A percentile compares a stretch with the other conserved stretches of the same genome.
Conservation (phyloP, 768 basidiomycete species). For the Agaricus bisporus region DNA sequence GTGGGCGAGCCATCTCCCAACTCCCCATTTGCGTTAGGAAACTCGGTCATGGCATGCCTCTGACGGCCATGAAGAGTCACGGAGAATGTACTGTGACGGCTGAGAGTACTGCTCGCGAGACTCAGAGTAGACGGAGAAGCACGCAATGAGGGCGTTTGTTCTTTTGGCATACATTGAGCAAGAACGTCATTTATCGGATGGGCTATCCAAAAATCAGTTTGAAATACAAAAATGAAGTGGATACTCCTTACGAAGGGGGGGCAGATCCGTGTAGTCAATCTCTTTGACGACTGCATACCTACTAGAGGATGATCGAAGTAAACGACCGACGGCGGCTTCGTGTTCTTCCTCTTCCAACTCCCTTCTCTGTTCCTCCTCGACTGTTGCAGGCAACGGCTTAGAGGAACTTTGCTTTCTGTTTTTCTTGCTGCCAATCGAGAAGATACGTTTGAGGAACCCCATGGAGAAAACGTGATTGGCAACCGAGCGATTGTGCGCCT, state of each 20-base stretch:
- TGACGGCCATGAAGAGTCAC: conserved; percentile 67
- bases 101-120: conserved; percentile 43
- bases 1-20: conserved; percentile 20
- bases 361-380: conserved; percentile 7
- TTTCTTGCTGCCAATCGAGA: conserved; percentile 64
- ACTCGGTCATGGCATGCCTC: conserved; percentile 48
- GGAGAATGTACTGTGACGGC: conserved; percentile 56
- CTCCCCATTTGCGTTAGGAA: conserved; percentile 53
- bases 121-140: conserved; percentile 48
- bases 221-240: neutral
- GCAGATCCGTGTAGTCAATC: conserved; percentile 49
- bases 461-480: conserved; percentile 26
- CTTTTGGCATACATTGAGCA: conserved; percentile 2
- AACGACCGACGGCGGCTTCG: conserved; percentile 39
- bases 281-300: conserved; percentile 54
- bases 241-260: conserved; percentile 60
- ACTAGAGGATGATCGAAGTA: conserved; percentile 70
- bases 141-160: conserved; percentile 24
- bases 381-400: conserved; percentile 18
- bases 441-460: conserved; percentile 66
- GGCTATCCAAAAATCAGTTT: conserved; percentile 29
- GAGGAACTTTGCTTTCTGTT: conserved; percentile 33
- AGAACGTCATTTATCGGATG: conserved; percentile 60
- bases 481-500: conserved; percentile 13
- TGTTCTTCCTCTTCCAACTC: conserved; percentile 42